A percentile compares a stretch with the other conserved stretches of the same genome.
These are phyloP conservation scores for Vanrija pseudolonga DNA, from an alignment of 1,284 basidiomycete species.

Conservation along the genomic window DNA sequence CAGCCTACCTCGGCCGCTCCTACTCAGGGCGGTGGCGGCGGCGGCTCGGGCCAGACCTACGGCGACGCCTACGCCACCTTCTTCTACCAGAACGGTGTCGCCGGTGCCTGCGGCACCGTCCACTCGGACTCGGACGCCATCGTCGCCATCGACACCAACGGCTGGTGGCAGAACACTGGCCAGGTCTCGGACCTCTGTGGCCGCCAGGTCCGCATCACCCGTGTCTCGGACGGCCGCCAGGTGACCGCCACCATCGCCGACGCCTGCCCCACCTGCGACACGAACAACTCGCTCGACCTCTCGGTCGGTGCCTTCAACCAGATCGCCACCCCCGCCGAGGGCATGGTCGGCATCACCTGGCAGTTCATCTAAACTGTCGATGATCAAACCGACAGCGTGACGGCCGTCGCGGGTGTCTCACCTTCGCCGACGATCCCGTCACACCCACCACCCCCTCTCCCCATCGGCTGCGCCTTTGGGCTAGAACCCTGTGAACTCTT, in stretches of 20 bases:
- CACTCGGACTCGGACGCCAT: conserved; percentile 65
- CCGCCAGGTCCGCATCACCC: conserved; percentile 28
- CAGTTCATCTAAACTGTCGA: conserved; percentile 27
- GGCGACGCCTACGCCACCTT: conserved; percentile 58
- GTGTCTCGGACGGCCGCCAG: conserved; percentile 54
- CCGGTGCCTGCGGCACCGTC: conserved; percentile 61
- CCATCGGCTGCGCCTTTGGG: no score
- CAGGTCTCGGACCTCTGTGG: conserved; percentile 28
- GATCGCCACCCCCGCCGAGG: conserved; percentile 50
- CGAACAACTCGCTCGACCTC: conserved; percentile 67
- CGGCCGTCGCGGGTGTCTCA: background rate
- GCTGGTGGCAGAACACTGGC: conserved; percentile 26
- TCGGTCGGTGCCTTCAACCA: conserved; percentile 65
- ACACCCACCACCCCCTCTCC: no score
- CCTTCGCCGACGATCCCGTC: no score
- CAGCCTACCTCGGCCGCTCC: conserved; percentile 19
- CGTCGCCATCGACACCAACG: conserved; percentile 55
- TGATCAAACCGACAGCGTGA: no score
- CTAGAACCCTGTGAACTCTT: no score
- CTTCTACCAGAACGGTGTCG: conserved; percentile 63
- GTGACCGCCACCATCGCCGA: conserved; percentile 69
- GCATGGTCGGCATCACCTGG: conserved; percentile 61
- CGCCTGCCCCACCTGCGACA: conserved; percentile 74
- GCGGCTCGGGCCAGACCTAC: background rate
- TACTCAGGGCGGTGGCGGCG: conserved; percentile 3